Percentiles rank a stretch among this genome's conserved stretches.
Evolutionary conservation across 1,139 yeast species (phyloP).

Genomic region (Sugiyamaella xylanicola): DNA sequence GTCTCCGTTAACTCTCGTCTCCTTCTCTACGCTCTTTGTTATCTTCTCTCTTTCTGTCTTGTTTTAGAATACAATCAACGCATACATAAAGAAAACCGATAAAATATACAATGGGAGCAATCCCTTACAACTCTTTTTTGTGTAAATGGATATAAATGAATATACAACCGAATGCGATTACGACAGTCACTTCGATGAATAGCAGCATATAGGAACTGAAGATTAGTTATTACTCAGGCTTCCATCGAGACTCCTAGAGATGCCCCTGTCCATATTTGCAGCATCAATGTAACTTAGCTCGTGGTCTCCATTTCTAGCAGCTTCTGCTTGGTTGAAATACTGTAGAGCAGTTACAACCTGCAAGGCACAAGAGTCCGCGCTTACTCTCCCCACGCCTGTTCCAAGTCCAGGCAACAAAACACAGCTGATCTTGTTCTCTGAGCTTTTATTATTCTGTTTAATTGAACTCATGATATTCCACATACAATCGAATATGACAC

Average conservation of each 20-base stretch:
- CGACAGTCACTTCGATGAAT: no score
- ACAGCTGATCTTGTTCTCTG: conserved; percentile 25
- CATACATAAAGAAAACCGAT: background rate
- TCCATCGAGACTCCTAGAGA: conserved; percentile 7
- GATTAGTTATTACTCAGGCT: no score
- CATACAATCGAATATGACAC: conserved; percentile 48
- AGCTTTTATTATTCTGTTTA: conserved; percentile 30
- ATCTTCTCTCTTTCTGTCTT: background rate
- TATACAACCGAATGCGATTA: background rate
- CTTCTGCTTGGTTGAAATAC: conserved; percentile 14
- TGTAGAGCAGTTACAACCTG: conserved; percentile 36
- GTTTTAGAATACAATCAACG: background rate
- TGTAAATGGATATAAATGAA: background rate
- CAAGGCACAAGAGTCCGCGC: conserved; percentile 42
- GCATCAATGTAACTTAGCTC: conserved; percentile 9
- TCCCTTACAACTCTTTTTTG: background rate
- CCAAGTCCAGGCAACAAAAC: conserved; percentile 54
- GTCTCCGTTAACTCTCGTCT: conserved; percentile 2
- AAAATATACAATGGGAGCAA: no score
- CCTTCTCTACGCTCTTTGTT: background rate
- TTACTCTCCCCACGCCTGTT: conserved; percentile 54
- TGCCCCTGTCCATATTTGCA: conserved; percentile 11
- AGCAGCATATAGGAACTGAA: no score
- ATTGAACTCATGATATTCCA: conserved; percentile 48
- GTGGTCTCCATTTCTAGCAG: background rate